A percentile compares a stretch with the other conserved stretches of the same genome.
Evolutionary conservation across 768 basidiomycete genomes (phyloP).

Genomic region (Psilocybe tampanensis): DNA sequence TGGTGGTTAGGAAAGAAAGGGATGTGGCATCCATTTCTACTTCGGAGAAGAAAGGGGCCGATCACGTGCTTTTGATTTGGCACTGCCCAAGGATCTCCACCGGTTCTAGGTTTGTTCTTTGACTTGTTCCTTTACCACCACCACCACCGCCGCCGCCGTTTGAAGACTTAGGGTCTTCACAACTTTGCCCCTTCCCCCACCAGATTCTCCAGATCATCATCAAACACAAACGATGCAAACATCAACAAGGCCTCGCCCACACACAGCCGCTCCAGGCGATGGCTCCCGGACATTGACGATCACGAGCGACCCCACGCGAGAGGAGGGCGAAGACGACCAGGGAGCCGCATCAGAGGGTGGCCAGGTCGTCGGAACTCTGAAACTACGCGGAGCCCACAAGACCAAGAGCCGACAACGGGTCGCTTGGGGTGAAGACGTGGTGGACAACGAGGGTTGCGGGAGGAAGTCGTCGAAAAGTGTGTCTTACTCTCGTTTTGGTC

Average conservation of each 20-base stretch:
- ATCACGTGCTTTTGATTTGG: background rate
- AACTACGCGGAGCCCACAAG: slow-evolving; percentile 55
- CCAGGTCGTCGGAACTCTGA: slow-evolving; percentile 51
- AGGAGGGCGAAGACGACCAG: slow-evolving; percentile 22
- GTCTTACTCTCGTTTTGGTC: background rate
- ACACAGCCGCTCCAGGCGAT: slow-evolving; percentile 47
- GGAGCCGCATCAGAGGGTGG: slow-evolving; percentile 14
- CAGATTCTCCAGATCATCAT: background rate
- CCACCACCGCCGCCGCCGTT: background rate
- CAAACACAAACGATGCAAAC: background rate
- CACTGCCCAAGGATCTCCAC: no score
- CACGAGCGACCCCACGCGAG: slow-evolving; percentile 33
- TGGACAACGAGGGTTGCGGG: slow-evolving; percentile 90
- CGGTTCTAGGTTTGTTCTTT: background rate
- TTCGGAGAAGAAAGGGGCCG: no score
- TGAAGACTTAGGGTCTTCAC: no score
- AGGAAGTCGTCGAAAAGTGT: slow-evolving; percentile 93
- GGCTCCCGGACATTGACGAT: slow-evolving; percentile 59
- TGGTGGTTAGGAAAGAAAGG: no score
- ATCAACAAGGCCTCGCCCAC: slow-evolving; percentile 16
- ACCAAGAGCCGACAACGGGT: slow-evolving; percentile 58
- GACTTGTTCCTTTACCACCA: background rate
- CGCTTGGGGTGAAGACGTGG: slow-evolving; percentile 80
- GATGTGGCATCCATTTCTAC: no score
- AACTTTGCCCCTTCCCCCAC: background rate